phyloP scores from a whole-genome alignment of 768 basidiomycete species.

The Phlebiopsis gigantea region DNA sequence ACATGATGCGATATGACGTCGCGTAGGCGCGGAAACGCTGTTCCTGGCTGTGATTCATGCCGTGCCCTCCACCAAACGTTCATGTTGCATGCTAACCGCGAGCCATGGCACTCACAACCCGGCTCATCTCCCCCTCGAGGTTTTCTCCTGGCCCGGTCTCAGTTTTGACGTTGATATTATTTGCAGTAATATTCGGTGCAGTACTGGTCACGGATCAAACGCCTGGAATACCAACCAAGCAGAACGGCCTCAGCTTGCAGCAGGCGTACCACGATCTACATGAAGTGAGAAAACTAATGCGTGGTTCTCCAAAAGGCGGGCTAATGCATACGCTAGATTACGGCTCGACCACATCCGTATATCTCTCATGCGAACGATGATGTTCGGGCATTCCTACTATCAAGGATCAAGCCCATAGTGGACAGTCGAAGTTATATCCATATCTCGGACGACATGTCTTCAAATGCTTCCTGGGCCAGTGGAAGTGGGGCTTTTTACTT shows the following conservation, averaged over 20 bases:
- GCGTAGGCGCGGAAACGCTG: neutral
- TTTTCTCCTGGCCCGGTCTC: slow-evolving; percentile 42
- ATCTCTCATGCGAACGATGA: slow-evolving; percentile 73
- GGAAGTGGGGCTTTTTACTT: slow-evolving; percentile 39
- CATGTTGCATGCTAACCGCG: neutral
- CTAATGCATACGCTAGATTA: slow-evolving; percentile 39
- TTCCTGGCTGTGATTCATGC: neutral
- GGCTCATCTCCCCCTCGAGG: slow-evolving; percentile 16
- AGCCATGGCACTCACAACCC: slow-evolving; percentile 6
- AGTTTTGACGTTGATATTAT: slow-evolving; percentile 41
- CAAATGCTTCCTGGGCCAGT: slow-evolving; percentile 40
- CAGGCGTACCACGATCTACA: slow-evolving; percentile 58
- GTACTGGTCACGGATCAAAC: slow-evolving; percentile 47
- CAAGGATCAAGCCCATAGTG: slow-evolving; percentile 45
- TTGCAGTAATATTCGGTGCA: slow-evolving; percentile 40
- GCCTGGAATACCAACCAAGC: slow-evolving; percentile 37
- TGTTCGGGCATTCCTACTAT: slow-evolving; percentile 55
- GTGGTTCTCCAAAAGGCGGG: neutral
- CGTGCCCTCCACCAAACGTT: neutral
- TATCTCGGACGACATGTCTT: slow-evolving; percentile 43
- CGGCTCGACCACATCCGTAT: slow-evolving; percentile 69
- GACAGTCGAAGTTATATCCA: slow-evolving; percentile 40
- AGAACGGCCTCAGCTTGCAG: slow-evolving; percentile 37
- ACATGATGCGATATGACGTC: neutral
- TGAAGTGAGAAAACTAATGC: slow-evolving; percentile 29